Evolutionary conservation across 176 grass and related monocot genomes (phyloP).

Genomic region (Hordeum marinum): DNA sequence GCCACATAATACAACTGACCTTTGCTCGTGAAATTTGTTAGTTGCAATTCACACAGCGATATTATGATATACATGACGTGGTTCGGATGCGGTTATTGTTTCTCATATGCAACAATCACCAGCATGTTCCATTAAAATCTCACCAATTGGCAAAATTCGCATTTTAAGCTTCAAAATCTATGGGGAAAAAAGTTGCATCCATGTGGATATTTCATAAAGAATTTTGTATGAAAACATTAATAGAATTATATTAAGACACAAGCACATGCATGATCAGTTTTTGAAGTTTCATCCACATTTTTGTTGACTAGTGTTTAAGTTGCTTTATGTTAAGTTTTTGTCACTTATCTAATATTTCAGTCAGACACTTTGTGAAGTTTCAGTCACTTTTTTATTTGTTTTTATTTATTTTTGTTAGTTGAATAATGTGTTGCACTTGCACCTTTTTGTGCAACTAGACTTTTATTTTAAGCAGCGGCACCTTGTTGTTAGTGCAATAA

Average conservation of each 20-base stretch:
- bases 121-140: too few species aligned
- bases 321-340: too few species aligned
- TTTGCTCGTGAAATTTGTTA: background rate
- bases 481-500: background rate
- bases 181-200: too few species aligned
- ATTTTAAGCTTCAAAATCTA: too few species aligned
- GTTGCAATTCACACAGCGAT: background rate
- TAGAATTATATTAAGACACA: too few species aligned
- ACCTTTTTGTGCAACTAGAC: background rate
- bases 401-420: background rate
- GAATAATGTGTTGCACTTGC: background rate
- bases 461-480: background rate
- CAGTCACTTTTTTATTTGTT: background rate
- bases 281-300: background rate
- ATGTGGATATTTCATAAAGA: too few species aligned
- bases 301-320: background rate
- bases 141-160: too few species aligned
- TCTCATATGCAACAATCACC: too few species aligned
- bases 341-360: background rate
- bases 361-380: background rate
- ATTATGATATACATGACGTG: background rate
- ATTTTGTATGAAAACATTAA: too few species aligned
- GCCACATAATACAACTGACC: background rate
- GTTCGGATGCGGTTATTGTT: too few species aligned
- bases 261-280: too few species aligned